Base-by-base conservation (phyloP, 306 rosid genomes). In the Leucaena leucocephala region DNA sequence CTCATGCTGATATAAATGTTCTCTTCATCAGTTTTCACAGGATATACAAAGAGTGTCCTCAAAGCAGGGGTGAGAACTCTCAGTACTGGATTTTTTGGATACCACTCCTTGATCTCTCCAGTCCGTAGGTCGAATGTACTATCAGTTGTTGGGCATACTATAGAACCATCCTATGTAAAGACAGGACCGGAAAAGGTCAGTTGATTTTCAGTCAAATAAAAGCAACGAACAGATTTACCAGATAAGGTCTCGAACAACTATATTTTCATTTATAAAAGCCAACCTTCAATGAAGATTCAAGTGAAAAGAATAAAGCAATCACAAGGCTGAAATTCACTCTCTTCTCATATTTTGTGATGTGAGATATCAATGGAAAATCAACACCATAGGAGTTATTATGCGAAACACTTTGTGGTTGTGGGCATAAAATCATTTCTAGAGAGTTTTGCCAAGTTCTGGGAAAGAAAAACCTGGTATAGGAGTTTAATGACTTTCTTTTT, bases 121-220 rank as follows among this genome's bases (percentile, higher is more conserved):
- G 86, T 87, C 58, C 68, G 78, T 19, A 94, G 92, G 86, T 94
- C 97, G 80, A 94, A 94, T 58, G 97, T 92, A 82, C 98, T 94
- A n/a, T 94, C 98, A 16, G 98, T 94, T 76, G 98, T 71, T 67
- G 97, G 98, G 68, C 97, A 94, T 76, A 94, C 89, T 79, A 94
- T 85, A 69, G 97, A 94, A 3, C 98, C 98, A 84, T 94, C 98
- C 97, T 94, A 82, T 65, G 70, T 1, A 38, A 17, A 50, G 58
- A 69, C 49, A 68, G 61, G 33, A 74, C 73, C 48, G 8, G 21
- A 78, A 72, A 27, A 50, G 14, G 8, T 75, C 33, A 34, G 8
- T 52, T 68, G 63, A 71, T 39, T 54, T 57, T 74, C 42, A 17
- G 64, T 67, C 43, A 48, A 74, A 39, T 46, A 11, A 59, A 9